Evolutionary conservation across 345 rosid species (phyloP).

Genomic region (Ailanthus altissimus): DNA sequence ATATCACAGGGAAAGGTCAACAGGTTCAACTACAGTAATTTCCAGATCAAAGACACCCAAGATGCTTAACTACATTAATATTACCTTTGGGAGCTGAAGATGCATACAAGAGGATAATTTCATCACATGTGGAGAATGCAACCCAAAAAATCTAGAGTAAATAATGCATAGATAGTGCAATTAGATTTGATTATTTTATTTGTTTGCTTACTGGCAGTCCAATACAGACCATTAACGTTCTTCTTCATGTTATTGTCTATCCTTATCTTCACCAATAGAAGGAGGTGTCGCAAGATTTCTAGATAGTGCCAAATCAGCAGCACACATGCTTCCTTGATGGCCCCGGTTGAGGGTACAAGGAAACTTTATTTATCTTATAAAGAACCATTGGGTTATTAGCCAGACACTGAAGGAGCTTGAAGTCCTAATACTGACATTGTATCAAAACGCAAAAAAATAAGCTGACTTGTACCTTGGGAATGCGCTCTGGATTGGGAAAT

Average conservation of each 20-base stretch:
- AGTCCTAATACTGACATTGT: neutral
- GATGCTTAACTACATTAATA: neutral
- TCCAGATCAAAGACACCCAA: neutral
- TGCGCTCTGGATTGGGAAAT: conserved; percentile 95
- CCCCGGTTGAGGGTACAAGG: neutral
- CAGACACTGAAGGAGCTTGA: neutral
- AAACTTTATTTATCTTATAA: neutral
- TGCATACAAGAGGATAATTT: neutral
- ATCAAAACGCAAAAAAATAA: conserved; percentile 9
- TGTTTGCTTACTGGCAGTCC: neutral
- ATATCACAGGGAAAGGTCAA: neutral
- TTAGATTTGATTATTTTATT: neutral
- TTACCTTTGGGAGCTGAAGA: neutral
- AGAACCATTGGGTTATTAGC: neutral
- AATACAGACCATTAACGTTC: neutral
- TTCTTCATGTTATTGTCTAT: neutral
- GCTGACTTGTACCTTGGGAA: conserved; percentile 66
- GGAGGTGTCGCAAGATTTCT: neutral
- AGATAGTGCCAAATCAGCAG: conserved; percentile 1
- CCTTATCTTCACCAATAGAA: neutral
- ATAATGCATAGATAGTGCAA: neutral
- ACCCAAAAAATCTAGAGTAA: neutral
- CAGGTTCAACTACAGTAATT: neutral
- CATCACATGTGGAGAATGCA: neutral
- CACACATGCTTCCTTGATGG: neutral